Evolutionary conservation across 176 grass and related monocot genomes (phyloP).

Genomic region (Elaeis guineensis): DNA sequence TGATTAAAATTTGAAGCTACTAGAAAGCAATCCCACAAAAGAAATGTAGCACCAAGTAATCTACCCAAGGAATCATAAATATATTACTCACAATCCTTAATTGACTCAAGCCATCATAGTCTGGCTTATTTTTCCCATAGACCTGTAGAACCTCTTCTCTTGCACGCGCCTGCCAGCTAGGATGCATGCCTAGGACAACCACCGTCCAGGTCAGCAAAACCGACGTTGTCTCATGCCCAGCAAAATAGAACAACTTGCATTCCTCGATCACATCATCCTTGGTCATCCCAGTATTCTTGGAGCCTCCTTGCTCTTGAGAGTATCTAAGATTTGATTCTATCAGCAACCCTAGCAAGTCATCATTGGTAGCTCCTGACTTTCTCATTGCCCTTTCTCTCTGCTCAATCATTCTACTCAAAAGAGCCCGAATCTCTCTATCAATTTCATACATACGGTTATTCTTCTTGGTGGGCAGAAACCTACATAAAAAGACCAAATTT

Average conservation of each 20-base stretch:
- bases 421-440: conserved; percentile 26
- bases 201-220: conserved; percentile 21
- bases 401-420: conserved; percentile 50
- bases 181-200: conserved; percentile 26
- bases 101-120: not conserved
- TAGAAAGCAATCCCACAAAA: not conserved
- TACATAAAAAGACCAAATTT: not conserved
- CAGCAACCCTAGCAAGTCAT: conserved; percentile 48
- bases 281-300: conserved; percentile 29
- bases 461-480: conserved; percentile 45
- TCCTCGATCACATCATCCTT: conserved; percentile 19
- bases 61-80: too few relatives aligned
- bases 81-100: conserved; percentile 27
- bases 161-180: conserved; percentile 4
- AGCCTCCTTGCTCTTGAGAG: conserved; percentile 8
- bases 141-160: not conserved
- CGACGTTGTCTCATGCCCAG: conserved; percentile 20
- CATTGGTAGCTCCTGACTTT: conserved; percentile 15
- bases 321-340: conserved; percentile 40
- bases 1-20: not conserved
- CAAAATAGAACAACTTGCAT: conserved; percentile 21
- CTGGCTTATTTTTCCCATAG: conserved; percentile 8
- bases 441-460: conserved; percentile 53
- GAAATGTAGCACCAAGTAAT: too few relatives aligned
- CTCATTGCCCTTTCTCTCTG: conserved; percentile 35